phyloP scores from a whole-genome alignment of 192 early-diverging fungal species.

The Entrophospora sp. region DNA sequence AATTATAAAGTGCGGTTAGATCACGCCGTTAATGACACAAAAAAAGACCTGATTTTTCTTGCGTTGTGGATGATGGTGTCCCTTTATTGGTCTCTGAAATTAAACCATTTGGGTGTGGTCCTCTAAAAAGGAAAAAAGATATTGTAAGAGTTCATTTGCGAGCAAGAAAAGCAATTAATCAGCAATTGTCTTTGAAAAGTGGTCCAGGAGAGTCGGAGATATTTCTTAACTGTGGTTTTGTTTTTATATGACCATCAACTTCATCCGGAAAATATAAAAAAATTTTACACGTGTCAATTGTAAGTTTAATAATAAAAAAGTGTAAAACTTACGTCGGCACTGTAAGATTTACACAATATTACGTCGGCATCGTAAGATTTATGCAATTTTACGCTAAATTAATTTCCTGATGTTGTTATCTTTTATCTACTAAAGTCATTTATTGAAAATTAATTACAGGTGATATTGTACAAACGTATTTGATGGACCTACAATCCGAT shows the following conservation, averaged over 20 bases:
- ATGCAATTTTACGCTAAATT: too few relatives aligned
- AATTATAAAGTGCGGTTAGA: conserved; percentile 15
- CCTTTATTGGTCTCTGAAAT: conserved; percentile 13
- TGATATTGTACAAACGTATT: conserved; percentile 20
- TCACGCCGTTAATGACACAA: conserved; percentile 11
- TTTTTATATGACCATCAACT: not conserved
- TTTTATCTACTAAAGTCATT: conserved; percentile 18
- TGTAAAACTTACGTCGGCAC: too few relatives aligned
- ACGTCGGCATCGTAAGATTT: too few relatives aligned
- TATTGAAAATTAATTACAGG: conserved; percentile 14
- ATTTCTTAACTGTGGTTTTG: conserved; percentile 13
- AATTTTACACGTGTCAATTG: too few relatives aligned
- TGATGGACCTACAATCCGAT: conserved; percentile 18
- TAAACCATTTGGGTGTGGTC: conserved; percentile 4
- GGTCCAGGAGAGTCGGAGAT: conserved; percentile 14
- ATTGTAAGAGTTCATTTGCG: conserved; percentile 7
- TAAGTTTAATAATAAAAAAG: too few relatives aligned
- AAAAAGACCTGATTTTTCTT: conserved; percentile 17
- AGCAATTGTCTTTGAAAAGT: conserved; percentile 13
- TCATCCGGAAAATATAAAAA: too few relatives aligned
- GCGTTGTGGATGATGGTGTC: not conserved
- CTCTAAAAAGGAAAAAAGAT: conserved; percentile 16
- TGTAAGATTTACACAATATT: too few relatives aligned
- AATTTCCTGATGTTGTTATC: too few relatives aligned
- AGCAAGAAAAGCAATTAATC: conserved; percentile 16